Conservation (phyloP, 768 basidiomycete genomes). For the Polyporus arcularius region DNA sequence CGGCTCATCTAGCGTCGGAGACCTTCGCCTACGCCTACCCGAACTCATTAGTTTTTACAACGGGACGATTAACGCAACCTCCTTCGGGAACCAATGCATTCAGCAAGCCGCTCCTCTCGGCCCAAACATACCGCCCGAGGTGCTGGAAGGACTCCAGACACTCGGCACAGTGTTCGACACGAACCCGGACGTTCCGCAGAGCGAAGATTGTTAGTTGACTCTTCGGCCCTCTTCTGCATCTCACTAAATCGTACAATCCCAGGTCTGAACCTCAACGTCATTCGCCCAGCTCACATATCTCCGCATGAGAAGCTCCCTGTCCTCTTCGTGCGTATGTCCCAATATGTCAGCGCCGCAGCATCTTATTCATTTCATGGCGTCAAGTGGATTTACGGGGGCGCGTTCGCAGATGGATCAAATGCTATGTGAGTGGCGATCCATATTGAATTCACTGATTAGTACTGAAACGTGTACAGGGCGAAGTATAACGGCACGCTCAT, state of each 20-base stretch:
- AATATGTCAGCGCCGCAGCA: not conserved
- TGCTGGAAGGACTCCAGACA: too few species aligned
- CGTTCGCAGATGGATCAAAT: constrained; percentile 7
- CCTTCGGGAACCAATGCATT: constrained; percentile 17
- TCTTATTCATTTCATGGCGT: too few species aligned
- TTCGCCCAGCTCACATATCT: not conserved
- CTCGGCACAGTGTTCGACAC: not conserved
- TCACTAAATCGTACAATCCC: constrained; percentile 3
- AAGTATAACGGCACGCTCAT: constrained; percentile 43
- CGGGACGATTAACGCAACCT: constrained; percentile 9
- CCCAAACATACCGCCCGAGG: not conserved
- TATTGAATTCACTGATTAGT: not conserved
- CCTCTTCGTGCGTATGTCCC: too few species aligned
- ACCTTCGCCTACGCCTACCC: constrained; percentile 23
- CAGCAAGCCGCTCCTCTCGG: constrained; percentile 4
- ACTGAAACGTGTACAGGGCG: not conserved
- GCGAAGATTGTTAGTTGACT: constrained; percentile 8
- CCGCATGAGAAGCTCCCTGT: not conserved
- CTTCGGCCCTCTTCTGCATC: constrained; percentile 40
- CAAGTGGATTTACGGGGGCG: constrained; percentile 16
- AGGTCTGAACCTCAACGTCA: constrained; percentile 1
- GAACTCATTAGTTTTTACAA: not conserved
- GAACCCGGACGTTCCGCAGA: not conserved
- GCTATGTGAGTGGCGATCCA: not conserved
- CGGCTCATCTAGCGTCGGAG: not conserved